Evolutionary conservation across 192 early-diverging fungal species (phyloP), one percentile per base, ranked within the genome.

Genomic region (Backusella luteola): DNA sequence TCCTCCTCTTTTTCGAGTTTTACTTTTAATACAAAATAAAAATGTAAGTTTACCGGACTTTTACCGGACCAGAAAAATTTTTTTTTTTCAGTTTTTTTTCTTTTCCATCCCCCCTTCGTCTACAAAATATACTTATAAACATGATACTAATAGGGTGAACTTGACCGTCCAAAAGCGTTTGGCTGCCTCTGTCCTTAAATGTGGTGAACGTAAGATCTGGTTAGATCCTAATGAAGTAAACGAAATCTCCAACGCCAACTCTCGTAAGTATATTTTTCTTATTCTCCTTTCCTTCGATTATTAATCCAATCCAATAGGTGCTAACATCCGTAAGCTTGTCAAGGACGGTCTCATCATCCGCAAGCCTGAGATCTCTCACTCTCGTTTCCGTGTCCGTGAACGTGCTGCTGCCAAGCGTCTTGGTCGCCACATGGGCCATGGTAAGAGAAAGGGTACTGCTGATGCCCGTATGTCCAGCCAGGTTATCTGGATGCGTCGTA

Each of bases 181-280:
- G 78, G 97, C 97, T 73, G 93, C 97, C 79, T 93, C 94, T 86
- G 95, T 99, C 85, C 92, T 99, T 83, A 95, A 95, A 87, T 98
- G 96, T 88, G 97, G 97, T 83, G 75, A 99, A 91, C 91, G 97
- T 84, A 99, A 99, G 92, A 90, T 99, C 84, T 99, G 97, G 97
- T 87, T 99, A 68, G 97, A 99, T 90, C 97, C 97, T 75, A 95
- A 95, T 86, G 96, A 99, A 90, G 89, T 91, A 77, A 93, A 86
- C 77, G 96, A 96, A 86, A 96, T 99, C 82, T 87, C 94, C 79
- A 96, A 93, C 82, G 97, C 96, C 87, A 98, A 99, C 93, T 98
- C 97, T 84, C 95, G 97, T 94, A 88, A 93, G 93, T 93, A 39
- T 14, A 11, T 63, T 73, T 49, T 49, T 7, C 6, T 49, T 17